Evolutionary conservation across 345 rosid genomes (phyloP), one percentile per base, ranked within the genome.

Genomic region (Ricinus communis): DNA sequence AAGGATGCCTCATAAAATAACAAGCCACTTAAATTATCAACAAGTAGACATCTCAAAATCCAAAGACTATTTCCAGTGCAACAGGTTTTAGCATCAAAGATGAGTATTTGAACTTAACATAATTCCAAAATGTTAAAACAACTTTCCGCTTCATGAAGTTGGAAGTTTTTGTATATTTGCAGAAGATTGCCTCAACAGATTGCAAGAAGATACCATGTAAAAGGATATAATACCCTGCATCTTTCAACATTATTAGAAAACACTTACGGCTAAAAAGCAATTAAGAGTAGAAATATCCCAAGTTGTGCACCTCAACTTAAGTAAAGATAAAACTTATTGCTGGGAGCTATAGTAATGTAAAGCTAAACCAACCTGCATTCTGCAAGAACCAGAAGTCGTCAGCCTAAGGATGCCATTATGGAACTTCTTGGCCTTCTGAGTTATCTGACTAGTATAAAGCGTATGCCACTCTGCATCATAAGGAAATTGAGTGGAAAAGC

Each of bases 341-440:
- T 24, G 8, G 28, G 18, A 1, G 18, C 1, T 43, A 38, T 9
- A 40, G 45, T 22, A 62, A 43, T 43, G 50, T 21, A 62, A 62
- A 22, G 52, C 16, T 15, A n/a, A 24, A 43, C 38, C 52, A 33
- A 66, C 70, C 70, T 51, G 59, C 59, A 4, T 66, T 31, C 59
- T 21, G 36, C 30, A 52, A 50, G 70, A 51, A 30, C 59, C 70
- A 66, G 47, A 28, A 49, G 60, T 5, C 19, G 30, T 33, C 25
- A 66, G 70, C 52, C 70, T 66, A 33, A 66, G 59, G 45, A 51
- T 28, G 33, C 59, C 70, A 30, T 30, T 36, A 9, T 51, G 70
- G 41, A 28, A 66, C 70, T 52, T 33, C 59, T 66, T 66, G 70
- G 59, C 70, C 70, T 66, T 66, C 38, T 52, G 58, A 49, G 70